Base-by-base conservation (phyloP, 2,329 filamentous ascomycete genomes). In the Amesomyces nigricolor region DNA sequence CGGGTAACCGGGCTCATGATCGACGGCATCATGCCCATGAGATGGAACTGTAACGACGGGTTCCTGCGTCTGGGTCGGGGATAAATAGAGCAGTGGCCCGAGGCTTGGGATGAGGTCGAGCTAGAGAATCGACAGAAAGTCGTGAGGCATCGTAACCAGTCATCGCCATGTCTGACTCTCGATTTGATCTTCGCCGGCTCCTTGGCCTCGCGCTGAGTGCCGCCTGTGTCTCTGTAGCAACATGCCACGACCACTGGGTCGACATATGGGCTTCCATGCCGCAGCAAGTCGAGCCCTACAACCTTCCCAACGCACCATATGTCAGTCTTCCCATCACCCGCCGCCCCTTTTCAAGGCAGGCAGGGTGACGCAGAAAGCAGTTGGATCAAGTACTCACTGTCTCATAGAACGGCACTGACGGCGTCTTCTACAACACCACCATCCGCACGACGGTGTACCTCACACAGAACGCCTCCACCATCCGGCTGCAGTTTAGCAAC, bases 211-310 rank as follows among this genome's bases (percentile, higher is more conserved):
- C 32, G 38, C 37, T 61, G 50, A 51, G 56, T 37, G 46, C 54
- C 7, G 56, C 53, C 26, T 50, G 17, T 40, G 43, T 58, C 19
- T 39, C 42, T 11, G 46, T 53, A 22, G 62, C 55, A 9, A 57
- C 60, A 51, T 61, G 57, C 44, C 60, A 63, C 40, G 61, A 74
- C 46, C 77, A 80, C 58, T 86, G 83, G 82, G 74, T 85, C 13
- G 77, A 79, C 59, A 79, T 79, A 11, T 86, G 82, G 82, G 77
- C 78, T 0, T 68, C 78, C 2, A 85, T 85, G 82, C 82, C 82
- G 0, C 81, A 85, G 64, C 70, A 83, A 54, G 80, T 78, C 2
- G 83, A 86, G 67, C 76, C 76, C 2, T 70, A 69, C 6, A 85
- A 86, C 61, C 68, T 86, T 2, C 82, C 82, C 14, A 75, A 76